Conservation (phyloP, 495 filamentous ascomycete species). For the Thermothielavioides terrestris region DNA sequence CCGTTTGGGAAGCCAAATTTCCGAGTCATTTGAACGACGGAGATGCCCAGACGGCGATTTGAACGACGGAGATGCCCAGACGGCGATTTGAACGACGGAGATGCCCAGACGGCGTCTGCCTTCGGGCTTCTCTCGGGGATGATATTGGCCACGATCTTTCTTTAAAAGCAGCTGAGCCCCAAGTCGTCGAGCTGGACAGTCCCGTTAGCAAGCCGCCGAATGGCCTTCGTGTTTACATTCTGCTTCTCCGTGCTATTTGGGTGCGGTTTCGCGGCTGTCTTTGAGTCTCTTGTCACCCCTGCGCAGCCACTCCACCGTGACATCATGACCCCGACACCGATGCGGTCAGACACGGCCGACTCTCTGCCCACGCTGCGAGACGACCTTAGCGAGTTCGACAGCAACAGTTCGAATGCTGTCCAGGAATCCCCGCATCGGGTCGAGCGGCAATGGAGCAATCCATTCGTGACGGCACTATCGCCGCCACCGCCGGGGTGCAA, state of each 20-base stretch:
- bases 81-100: no score
- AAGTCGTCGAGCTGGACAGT: not conserved
- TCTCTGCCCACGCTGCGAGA: constrained; percentile 13
- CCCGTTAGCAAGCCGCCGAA: not conserved
- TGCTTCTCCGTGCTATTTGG: not conserved
- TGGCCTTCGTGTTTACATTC: not conserved
- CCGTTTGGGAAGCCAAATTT: not conserved
- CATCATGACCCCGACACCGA: constrained; percentile 10
- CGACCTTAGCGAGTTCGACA: constrained; percentile 8
- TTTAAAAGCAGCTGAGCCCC: not conserved
- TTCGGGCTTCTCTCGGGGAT: no score
- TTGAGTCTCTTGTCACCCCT: not conserved
- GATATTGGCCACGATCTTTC: no score
- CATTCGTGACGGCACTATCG: constrained; percentile 16
- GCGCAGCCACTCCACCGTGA: not conserved
- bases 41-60: no score
- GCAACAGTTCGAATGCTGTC: constrained; percentile 8
- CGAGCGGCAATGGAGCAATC: constrained; percentile 3
- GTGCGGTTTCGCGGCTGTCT: not conserved
- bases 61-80: no score
- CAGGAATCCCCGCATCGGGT: constrained; percentile 8
- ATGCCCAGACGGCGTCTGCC: no score
- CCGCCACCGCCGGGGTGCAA: constrained; percentile 17
- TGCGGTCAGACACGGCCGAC: constrained; percentile 14
- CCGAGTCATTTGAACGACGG: constrained; percentile 18